phyloP scores from a whole-genome alignment of 352 stramenopile genomes.

The Phytophthora sp. region DNA sequence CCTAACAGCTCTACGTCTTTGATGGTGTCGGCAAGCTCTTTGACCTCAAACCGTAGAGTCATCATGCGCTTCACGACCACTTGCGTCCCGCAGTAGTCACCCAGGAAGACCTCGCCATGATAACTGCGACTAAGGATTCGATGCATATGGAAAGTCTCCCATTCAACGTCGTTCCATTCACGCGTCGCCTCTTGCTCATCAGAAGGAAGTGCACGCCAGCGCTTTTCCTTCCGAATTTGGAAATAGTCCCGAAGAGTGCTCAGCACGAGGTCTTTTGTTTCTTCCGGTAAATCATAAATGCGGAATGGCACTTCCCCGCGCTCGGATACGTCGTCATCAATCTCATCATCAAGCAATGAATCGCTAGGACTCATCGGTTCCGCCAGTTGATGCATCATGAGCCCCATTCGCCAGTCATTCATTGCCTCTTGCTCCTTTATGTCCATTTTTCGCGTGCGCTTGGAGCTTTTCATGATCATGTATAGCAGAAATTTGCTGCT shows the following conservation, averaged over 20 bases:
- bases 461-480: conserved; percentile 48
- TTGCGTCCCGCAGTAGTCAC: conserved; percentile 56
- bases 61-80: conserved; percentile 80
- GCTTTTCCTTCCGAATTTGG: conserved; percentile 54
- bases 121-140: conserved; percentile 69
- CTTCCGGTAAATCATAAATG: conserved; percentile 64
- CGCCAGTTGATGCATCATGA: conserved; percentile 65
- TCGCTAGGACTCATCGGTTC: conserved; percentile 35
- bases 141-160: conserved; percentile 69
- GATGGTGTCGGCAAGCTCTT: conserved; percentile 68
- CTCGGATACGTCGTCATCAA: conserved; percentile 29
- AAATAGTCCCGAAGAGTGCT: conserved; percentile 70
- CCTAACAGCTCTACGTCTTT: conserved; percentile 74
- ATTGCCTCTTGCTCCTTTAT: conserved; percentile 68
- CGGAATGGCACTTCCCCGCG: conserved; percentile 38
- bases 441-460: conserved; percentile 45
- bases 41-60: conserved; percentile 63
- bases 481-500: conserved; percentile 57
- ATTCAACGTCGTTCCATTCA: conserved; percentile 64
- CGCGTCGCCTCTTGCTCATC: conserved; percentile 28
- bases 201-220: conserved; percentile 24
- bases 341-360: conserved; percentile 34
- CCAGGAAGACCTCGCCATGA: conserved; percentile 66
- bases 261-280: conserved; percentile 64
- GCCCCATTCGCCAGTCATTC: conserved; percentile 71